These are phyloP conservation scores for Apocynum venetum DNA, from an alignment of 257 asterid genomes.

Conservation along the genomic window DNA sequence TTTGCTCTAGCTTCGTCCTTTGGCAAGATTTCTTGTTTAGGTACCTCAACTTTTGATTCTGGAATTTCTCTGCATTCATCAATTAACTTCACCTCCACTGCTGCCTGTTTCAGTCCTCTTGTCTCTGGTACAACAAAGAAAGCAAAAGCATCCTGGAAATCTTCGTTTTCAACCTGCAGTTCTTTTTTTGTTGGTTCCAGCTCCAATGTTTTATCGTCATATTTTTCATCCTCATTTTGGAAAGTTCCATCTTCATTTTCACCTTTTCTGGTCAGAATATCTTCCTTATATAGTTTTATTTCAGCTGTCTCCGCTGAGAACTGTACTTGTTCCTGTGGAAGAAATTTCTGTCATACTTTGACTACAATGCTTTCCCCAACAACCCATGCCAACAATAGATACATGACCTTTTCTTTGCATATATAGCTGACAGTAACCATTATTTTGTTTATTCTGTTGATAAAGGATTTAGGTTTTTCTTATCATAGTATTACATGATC, in stretches of 20 bases:
- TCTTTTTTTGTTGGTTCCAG: neutral
- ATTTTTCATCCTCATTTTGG: neutral
- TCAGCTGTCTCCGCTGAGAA: too few species aligned
- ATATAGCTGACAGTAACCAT: neutral
- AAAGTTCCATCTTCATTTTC: too few species aligned
- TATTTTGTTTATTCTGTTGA: neutral
- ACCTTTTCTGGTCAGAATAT: too few species aligned
- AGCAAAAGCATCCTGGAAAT: slow-evolving; percentile 1
- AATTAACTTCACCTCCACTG: too few species aligned
- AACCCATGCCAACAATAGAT: too few species aligned
- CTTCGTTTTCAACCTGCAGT: slow-evolving; percentile 6
- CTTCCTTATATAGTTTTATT: too few species aligned
- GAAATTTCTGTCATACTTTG: neutral
- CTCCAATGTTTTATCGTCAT: neutral
- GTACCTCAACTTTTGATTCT: slow-evolving; percentile 1
- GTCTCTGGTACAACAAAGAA: neutral
- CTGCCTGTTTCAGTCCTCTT: too few species aligned
- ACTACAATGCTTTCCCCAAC: too few species aligned
- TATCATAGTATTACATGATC: too few species aligned
- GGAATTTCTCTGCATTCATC: neutral
- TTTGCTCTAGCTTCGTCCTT: slow-evolving; percentile 3
- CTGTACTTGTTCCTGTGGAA: too few species aligned
- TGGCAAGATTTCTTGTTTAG: slow-evolving; percentile 8
- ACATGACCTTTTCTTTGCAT: neutral
- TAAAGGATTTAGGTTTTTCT: neutral